Conservation (phyloP, 1,139 yeast genomes). For the Pichia kudriavzevii region DNA sequence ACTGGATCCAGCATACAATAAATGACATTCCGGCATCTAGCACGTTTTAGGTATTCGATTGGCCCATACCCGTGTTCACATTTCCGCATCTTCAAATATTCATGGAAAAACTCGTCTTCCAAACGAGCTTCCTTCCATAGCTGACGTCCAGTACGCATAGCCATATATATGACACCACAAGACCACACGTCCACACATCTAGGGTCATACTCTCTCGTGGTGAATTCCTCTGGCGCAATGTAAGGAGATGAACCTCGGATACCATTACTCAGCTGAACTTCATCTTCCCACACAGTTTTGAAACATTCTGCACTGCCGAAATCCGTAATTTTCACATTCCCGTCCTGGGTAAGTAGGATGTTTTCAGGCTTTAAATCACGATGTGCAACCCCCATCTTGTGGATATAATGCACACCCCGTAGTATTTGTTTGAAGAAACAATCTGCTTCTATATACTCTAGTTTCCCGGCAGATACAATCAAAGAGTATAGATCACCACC, state of each 20-base stretch:
- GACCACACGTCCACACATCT: slow-evolving; percentile 94
- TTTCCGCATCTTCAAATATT: slow-evolving; percentile 68
- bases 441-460: slow-evolving; percentile 85
- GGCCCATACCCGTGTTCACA: slow-evolving; percentile 86
- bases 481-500: slow-evolving; percentile 92
- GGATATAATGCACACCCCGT: slow-evolving; percentile 91
- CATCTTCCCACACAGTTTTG: slow-evolving; percentile 93
- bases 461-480: slow-evolving; percentile 74
- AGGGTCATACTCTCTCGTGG: slow-evolving; percentile 72
- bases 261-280: slow-evolving; percentile 76
- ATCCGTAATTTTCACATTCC: slow-evolving; percentile 82
- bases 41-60: slow-evolving; percentile 71
- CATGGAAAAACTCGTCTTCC: slow-evolving; percentile 73
- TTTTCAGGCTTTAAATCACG: slow-evolving; percentile 95
- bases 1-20: slow-evolving; percentile 89
- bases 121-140: slow-evolving; percentile 81
- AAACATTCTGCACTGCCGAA: slow-evolving; percentile 96
- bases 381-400: slow-evolving; percentile 94
- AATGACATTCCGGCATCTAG: slow-evolving; percentile 84
- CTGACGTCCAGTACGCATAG: slow-evolving; percentile 94
- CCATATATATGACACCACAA: slow-evolving; percentile 95
- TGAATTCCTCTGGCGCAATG: slow-evolving; percentile 93
- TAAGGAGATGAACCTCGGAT: slow-evolving; percentile 87
- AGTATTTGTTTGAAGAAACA: slow-evolving; percentile 90
- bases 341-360: slow-evolving; percentile 68